These are phyloP conservation scores for Coniochaeta sp. DNA, from an alignment of 2,329 filamentous ascomycete species.

Conservation along the genomic window DNA sequence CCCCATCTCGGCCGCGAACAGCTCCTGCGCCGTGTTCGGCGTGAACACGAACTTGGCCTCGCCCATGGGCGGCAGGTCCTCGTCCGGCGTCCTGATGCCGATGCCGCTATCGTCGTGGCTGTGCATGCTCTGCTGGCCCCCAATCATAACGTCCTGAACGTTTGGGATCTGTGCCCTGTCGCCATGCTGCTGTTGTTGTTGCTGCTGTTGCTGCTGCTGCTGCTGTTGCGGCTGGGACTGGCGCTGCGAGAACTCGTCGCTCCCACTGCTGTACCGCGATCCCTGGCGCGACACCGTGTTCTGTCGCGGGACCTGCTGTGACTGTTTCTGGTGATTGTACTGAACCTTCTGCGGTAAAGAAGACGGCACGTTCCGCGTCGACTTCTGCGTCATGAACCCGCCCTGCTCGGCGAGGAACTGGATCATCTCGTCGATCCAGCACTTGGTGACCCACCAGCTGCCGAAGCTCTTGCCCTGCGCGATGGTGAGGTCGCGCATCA, in stretches of 20 bases:
- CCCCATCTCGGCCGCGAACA: neutral
- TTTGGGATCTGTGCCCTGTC: neutral
- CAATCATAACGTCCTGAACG: constrained; percentile 21
- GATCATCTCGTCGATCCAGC: constrained; percentile 92
- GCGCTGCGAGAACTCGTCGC: constrained; percentile 23
- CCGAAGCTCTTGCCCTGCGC: constrained; percentile 73
- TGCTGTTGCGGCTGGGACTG: constrained; percentile 35
- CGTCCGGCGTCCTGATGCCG: constrained; percentile 60
- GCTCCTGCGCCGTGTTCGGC: constrained; percentile 12
- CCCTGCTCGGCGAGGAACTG: constrained; percentile 84
- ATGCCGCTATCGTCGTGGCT: constrained; percentile 68
- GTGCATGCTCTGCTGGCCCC: constrained; percentile 31
- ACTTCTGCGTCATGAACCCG: constrained; percentile 67
- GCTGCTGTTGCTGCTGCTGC: constrained; percentile 31
- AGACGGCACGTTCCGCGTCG: constrained; percentile 18
- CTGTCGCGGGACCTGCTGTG: neutral
- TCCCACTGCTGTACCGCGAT: constrained; percentile 35
- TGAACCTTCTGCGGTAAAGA: neutral
- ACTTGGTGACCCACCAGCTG: constrained; percentile 94
- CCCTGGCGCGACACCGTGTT: constrained; percentile 16
- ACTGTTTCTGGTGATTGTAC: neutral
- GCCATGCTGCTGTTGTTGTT: constrained; percentile 37
- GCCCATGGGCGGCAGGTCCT: constrained; percentile 50
- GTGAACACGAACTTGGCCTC: constrained; percentile 51
- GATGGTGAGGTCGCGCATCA: constrained; percentile 75